Base-by-base conservation (phyloP, 208 protist genomes). In the Crithidia thermophila region DNA sequence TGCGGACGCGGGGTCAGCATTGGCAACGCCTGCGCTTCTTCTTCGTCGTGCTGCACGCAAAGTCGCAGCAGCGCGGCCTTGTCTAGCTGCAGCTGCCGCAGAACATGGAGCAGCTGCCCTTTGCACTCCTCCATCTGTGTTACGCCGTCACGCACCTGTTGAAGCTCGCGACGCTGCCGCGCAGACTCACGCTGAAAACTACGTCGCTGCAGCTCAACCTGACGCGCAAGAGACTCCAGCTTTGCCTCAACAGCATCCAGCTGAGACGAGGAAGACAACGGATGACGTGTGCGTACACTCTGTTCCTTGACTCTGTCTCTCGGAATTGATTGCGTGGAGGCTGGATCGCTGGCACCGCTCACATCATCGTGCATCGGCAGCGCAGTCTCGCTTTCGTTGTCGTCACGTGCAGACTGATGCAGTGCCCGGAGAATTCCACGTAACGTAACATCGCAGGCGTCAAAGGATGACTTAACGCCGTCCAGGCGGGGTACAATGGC, bases 91-190 rank as follows among this genome's bases (percentile, higher is more conserved):
- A 67, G 34, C 28, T 57, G 50, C 14, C 20, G 49, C 8, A 57
- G 49, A 20, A 47, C 36, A 4, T 55, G 4, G 20, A 58, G 31
- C 0, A 58, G 39, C 4, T 67, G 36, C 2, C 27, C 28, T 37
- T 58, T 67, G 61, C 49, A 45, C 14, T 37, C 13, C 61, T 58
- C 61, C 49, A 56, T 36, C 34, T 58, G 23, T 27, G 8, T 49
- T 5, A 36, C 33, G 49, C 20, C 50, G 27, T 40, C 23, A 20
- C 51, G 62, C 18, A 68, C 37, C 62, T 39, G 47, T 8, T 49
- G n/a, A 4, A 67, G 37, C 20, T 58, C 37, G 16, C 36, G 42
- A 14, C 0, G 27, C 39, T 60, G 62, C 21, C 30, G 37, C 28
- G 23, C n/a, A 1, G 13, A 8, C 40, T 68, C 37, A 11, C 62